Percentiles rank a stretch among this genome's conserved stretches.
Evolutionary conservation across 2,329 filamentous ascomycete genomes (phyloP).

Genomic region (Trichoderma atrobrunneum): DNA sequence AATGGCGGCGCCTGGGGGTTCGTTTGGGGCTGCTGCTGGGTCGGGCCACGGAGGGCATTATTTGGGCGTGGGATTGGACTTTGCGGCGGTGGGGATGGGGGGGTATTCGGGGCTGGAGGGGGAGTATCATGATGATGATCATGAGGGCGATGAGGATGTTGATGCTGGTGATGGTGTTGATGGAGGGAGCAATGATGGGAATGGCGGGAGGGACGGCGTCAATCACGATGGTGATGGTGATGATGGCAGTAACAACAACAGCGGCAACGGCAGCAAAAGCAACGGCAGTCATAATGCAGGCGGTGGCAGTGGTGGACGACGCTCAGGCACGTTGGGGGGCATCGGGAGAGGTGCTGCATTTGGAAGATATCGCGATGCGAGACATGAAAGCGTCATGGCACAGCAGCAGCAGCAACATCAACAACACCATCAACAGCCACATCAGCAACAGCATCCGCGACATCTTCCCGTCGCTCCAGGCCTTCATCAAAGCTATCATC

Average conservation of each 20-base stretch:
- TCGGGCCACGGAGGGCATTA: slow-evolving; percentile 13
- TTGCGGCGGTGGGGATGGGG: background rate
- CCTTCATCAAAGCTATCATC: slow-evolving; percentile 16
- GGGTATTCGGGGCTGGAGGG: slow-evolving; percentile 24
- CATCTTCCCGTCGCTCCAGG: background rate
- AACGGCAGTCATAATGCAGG: background rate
- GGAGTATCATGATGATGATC: slow-evolving; percentile 21
- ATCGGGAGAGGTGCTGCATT: background rate
- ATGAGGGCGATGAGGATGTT: background rate
- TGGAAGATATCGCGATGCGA: background rate
- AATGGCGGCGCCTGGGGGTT: slow-evolving; percentile 11
- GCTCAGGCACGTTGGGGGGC: background rate
- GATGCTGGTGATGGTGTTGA: background rate
- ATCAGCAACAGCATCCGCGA: slow-evolving; percentile 5
- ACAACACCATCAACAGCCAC: background rate
- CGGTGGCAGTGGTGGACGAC: background rate
- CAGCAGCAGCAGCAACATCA: background rate
- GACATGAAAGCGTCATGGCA: background rate
- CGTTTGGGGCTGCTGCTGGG: slow-evolving; percentile 21
- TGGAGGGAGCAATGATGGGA: background rate
- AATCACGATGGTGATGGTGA: background rate
- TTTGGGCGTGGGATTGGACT: slow-evolving; percentile 5
- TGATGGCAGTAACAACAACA: background rate
- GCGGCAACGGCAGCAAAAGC: background rate
- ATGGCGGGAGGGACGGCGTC: background rate